Evolutionary conservation across 306 rosid species (phyloP).

Genomic region (Acacia acuminata): DNA sequence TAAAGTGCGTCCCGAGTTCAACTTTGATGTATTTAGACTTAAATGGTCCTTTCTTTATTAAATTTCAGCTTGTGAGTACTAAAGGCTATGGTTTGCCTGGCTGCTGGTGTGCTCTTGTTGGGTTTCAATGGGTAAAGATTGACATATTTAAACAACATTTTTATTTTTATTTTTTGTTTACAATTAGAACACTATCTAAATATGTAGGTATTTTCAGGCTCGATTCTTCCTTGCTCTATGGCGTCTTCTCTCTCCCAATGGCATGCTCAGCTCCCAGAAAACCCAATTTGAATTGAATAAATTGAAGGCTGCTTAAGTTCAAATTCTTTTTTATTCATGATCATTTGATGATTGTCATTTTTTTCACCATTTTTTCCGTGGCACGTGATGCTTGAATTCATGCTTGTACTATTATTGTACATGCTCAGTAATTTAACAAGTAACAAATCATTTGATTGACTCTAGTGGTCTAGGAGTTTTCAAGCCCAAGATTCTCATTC

Average conservation of each 20-base stretch:
- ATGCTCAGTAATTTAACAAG: background rate
- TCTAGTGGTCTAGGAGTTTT: no score
- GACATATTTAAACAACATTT: background rate
- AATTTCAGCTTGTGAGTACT: background rate
- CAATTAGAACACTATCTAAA: background rate
- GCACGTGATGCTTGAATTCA: background rate
- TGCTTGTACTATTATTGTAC: background rate
- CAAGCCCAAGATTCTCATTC: no score
- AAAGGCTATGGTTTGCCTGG: background rate
- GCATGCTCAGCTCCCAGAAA: background rate
- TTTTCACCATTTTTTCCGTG: background rate
- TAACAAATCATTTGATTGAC: no score
- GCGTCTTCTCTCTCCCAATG: background rate
- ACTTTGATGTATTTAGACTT: background rate
- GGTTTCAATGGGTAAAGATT: constrained; percentile 14
- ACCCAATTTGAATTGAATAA: background rate
- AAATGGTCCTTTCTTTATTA: background rate
- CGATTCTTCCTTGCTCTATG: constrained; percentile 8
- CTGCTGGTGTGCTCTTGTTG: constrained; percentile 1
- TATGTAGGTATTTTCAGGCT: background rate
- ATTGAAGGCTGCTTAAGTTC: background rate
- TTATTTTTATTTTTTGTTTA: background rate
- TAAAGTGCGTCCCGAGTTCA: background rate
- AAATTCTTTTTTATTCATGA: background rate
- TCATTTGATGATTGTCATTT: background rate